phyloP scores from a whole-genome alignment of 345 rosid genomes.

The Murraya koenigii region DNA sequence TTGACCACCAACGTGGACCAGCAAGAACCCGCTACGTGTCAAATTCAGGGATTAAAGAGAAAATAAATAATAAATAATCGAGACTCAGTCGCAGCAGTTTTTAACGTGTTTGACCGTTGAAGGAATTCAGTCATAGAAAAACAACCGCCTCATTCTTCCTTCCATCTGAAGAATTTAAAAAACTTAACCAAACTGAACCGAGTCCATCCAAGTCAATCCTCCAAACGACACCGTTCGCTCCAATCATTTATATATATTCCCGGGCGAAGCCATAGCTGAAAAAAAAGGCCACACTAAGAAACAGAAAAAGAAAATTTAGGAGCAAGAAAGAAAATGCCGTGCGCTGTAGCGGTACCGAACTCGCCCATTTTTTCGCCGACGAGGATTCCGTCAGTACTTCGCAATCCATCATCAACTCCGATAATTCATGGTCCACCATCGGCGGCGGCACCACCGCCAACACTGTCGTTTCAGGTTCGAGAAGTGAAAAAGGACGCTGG shows the following conservation, averaged over 20 bases:
- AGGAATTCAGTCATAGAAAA: not conserved
- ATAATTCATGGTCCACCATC: slow-evolving; percentile 6
- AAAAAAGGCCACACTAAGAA: not conserved
- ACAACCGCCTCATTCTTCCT: not conserved
- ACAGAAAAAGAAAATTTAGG: not conserved
- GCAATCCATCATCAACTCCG: slow-evolving; percentile 22
- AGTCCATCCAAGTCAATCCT: slow-evolving; percentile 8
- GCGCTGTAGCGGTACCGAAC: slow-evolving; percentile 25
- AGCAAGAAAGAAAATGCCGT: slow-evolving; percentile 17
- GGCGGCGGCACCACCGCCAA: slow-evolving; percentile 10
- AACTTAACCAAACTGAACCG: not conserved
- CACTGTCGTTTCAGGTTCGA: not conserved
- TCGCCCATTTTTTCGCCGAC: slow-evolving; percentile 44
- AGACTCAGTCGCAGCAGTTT: not conserved
- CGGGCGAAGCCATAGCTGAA: not conserved
- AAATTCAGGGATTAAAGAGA: not conserved
- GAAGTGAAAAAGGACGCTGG: not conserved
- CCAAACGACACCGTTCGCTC: not conserved
- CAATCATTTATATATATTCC: not conserved
- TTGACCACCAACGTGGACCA: not conserved
- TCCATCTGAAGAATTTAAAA: not conserved
- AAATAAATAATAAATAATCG: not conserved
- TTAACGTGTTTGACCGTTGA: slow-evolving; percentile 20
- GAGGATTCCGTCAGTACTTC: slow-evolving; percentile 16
- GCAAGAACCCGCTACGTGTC: not conserved